These are phyloP conservation scores for Cyclocybe aegerita DNA, from an alignment of 768 basidiomycete genomes.

Conservation along the genomic window DNA sequence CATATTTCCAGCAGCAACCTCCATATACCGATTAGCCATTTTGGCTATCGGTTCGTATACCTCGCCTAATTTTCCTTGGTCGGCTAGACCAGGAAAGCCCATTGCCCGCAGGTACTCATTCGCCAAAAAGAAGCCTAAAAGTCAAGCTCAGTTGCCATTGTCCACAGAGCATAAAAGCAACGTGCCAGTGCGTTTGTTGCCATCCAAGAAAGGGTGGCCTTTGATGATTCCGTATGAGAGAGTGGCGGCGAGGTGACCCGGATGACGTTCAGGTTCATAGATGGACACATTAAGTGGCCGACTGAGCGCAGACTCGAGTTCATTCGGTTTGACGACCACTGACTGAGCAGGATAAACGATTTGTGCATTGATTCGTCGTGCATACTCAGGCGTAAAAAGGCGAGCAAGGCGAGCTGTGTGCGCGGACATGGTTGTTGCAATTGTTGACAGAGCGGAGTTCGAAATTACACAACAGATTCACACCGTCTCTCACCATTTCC, in stretches of 20 bases:
- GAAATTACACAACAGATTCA: too few species aligned
- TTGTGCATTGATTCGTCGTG: conserved; percentile 28
- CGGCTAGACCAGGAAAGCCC: conserved; percentile 26
- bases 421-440: conserved; percentile 8
- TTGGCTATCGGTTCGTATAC: conserved; percentile 11
- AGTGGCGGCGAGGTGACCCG: conserved; percentile 28
- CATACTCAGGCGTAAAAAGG: conserved; percentile 26
- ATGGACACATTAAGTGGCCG: conserved; percentile 24
- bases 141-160: background rate
- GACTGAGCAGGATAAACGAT: conserved; percentile 28
- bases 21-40: too few species aligned
- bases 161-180: background rate
- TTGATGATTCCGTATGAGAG: conserved; percentile 32
- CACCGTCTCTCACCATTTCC: too few species aligned
- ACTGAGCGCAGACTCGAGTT: conserved; percentile 26
- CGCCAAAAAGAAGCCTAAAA: conserved; percentile 29
- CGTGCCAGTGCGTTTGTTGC: conserved; percentile 30
- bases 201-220: conserved; percentile 27
- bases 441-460: too few species aligned
- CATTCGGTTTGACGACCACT: conserved; percentile 35
- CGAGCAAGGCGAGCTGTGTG: conserved; percentile 26
- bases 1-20: too few species aligned
- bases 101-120: conserved; percentile 31
- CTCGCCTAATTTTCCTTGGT: conserved; percentile 9
- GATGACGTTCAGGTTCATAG: conserved; percentile 26